Base-by-base conservation (phyloP, 75 land plant genomes). In the Chamaecyparis obtusa region DNA sequence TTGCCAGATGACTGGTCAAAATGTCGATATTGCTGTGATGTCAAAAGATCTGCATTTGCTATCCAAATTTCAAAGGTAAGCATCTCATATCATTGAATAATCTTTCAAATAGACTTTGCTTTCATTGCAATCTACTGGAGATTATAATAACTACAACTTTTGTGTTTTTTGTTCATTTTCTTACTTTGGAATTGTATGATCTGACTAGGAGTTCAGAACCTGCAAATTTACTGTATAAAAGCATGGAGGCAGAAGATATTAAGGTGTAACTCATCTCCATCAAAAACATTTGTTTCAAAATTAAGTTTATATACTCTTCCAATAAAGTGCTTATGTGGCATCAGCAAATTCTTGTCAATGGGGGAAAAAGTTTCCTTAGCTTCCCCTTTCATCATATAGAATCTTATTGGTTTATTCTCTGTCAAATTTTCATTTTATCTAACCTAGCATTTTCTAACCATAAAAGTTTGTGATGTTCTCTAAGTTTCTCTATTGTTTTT, bases 181-280 rank as follows among this genome's bases (percentile, higher is more conserved):
- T 72, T 33, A 32, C 36, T 72, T 33, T 32, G 13, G 15, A 72
- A 32, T 72, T 72, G 15, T 32, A 72, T 72, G 36, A 72, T 72
- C 76, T 72, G 36, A 72, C 33, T 72, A 72, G 76, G 36, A 32
- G 35, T 9, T 32, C 36, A 24, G 76, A 72, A 32, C 76, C 35
- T 33, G 76, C 76, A 33, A 72, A 72, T 32, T 21, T 72, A 33
- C 33, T 33, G 4, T 72, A 72, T 33, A 72, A 32, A 72, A 72
- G 76, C 76, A 72, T 72, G 76, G 76, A 72, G 36, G 76, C 76
- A 72, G 76, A 72, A 32, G 76, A 72, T 32, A 72, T 72, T 33
- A 72, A 72, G 76, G 76, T 72, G 76, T 32, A 33, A 72, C 32
- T 14, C 16, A 33, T 30, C 15, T 33, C 36, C 36, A 13, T 72